Evolutionary conservation across 768 basidiomycete species (phyloP).

Genomic region (Termitomyces sp.): DNA sequence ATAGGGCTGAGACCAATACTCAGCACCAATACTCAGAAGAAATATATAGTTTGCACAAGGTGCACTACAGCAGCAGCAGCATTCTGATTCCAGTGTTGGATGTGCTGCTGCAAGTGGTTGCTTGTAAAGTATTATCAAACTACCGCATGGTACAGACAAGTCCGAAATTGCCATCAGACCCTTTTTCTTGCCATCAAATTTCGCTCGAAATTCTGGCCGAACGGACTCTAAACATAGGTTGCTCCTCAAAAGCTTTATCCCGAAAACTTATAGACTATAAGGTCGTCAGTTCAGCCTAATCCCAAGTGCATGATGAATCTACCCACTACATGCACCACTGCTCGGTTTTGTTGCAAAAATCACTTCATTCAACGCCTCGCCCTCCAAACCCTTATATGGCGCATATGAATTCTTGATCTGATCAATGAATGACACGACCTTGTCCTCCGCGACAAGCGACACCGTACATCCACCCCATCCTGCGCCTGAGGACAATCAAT

Average conservation of each 20-base stretch:
- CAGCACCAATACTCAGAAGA: too few species aligned
- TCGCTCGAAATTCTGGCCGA: too few species aligned
- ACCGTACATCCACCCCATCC: constrained; percentile 94
- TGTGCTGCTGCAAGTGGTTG: too few species aligned
- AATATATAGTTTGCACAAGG: too few species aligned
- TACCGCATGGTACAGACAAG: too few species aligned
- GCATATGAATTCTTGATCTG: constrained; percentile 57
- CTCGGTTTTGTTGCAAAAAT: constrained; percentile 86
- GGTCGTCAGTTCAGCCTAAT: background rate
- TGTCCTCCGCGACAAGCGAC: constrained; percentile 65
- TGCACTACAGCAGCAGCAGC: too few species aligned
- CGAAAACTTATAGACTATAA: constrained; percentile 5
- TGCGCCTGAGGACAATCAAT: constrained; percentile 48
- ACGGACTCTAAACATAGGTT: too few species aligned
- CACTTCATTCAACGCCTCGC: constrained; percentile 56
- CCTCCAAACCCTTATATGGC: constrained; percentile 60
- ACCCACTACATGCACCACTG: constrained; percentile 67
- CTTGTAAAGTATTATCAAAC: too few species aligned
- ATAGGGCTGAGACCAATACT: too few species aligned
- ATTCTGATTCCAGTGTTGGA: too few species aligned
- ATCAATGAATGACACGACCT: constrained; percentile 62
- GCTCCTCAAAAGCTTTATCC: background rate
- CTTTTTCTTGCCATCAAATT: too few species aligned
- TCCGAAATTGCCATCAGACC: too few species aligned
- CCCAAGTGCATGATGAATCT: background rate